Evolutionary conservation across 1,284 basidiomycete genomes (phyloP).

Genomic region (Ganoderma boninense): DNA sequence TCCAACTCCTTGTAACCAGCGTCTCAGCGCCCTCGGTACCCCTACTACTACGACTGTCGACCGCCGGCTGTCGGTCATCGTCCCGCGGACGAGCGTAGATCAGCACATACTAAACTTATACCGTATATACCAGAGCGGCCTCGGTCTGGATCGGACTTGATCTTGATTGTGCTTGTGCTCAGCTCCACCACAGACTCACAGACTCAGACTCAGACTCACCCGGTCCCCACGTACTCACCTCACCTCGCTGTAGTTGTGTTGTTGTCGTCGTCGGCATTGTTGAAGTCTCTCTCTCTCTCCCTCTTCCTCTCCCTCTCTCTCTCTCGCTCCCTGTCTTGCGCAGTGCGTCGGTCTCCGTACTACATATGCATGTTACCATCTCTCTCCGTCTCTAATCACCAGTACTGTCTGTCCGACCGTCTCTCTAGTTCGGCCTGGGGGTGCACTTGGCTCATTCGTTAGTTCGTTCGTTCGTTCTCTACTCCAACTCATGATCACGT

Average conservation of each 20-base stretch:
- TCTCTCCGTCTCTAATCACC: not conserved
- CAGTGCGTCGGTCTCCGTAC: not conserved
- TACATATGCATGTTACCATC: conserved; percentile 1
- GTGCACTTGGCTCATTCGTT: not conserved
- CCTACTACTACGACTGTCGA: not conserved
- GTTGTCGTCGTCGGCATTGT: not conserved
- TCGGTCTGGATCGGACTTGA: conserved; percentile 21
- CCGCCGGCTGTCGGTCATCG: conserved; percentile 22
- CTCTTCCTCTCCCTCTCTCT: too few relatives aligned
- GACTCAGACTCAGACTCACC: too few relatives aligned
- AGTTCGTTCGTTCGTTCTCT: conserved; percentile 6
- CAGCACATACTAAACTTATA: conserved; percentile 31
- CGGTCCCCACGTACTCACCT: not conserved
- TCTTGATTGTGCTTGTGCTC: not conserved
- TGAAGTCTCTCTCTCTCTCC: not conserved
- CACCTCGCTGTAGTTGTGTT: not conserved
- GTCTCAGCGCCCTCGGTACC: not conserved
- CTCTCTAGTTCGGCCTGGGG: not conserved
- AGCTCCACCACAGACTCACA: not conserved
- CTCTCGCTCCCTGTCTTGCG: not conserved
- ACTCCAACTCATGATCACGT: not conserved
- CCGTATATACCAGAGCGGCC: conserved; percentile 31
- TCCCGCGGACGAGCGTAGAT: conserved; percentile 30
- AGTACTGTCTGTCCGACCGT: conserved; percentile 4
- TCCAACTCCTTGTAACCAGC: not conserved